These are phyloP conservation scores for Phyllostachys edulis DNA, from an alignment of 176 grass and related monocot genomes.

Conservation along the genomic window DNA sequence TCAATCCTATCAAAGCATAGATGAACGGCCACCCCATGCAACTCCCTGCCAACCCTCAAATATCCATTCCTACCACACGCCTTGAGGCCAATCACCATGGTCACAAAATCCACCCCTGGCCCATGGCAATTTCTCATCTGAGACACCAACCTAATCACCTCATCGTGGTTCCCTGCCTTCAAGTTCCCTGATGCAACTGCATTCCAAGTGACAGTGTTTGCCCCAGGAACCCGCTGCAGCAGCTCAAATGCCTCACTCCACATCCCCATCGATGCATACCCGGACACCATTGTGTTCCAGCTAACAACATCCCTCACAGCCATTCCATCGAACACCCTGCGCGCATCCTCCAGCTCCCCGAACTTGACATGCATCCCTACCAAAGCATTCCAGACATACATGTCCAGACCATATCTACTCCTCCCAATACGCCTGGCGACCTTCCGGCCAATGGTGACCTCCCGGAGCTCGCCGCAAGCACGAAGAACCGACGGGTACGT, in stretches of 20 bases:
- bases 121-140: constrained; percentile 12
- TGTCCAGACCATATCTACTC: constrained; percentile 42
- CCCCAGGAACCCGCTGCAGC: constrained; percentile 28
- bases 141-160: constrained; percentile 37
- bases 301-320: constrained; percentile 44
- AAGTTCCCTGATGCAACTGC: constrained; percentile 26
- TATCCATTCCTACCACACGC: constrained; percentile 41
- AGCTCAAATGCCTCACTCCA: constrained; percentile 33
- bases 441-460: constrained; percentile 37
- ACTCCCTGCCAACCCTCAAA: constrained; percentile 50
- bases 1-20: constrained; percentile 35
- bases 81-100: constrained; percentile 54
- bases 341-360: constrained; percentile 30
- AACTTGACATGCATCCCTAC: constrained; percentile 55
- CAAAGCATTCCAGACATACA: constrained; percentile 58
- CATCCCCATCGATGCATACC: neutral
- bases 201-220: constrained; percentile 36
- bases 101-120: constrained; percentile 44
- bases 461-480: constrained; percentile 50
- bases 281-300: constrained; percentile 62
- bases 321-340: constrained; percentile 65
- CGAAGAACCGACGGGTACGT: constrained; percentile 63
- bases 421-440: constrained; percentile 21
- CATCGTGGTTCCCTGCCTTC: constrained; percentile 34
- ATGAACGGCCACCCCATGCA: constrained; percentile 52